phyloP scores from a whole-genome alignment of 1,139 yeast genomes.

The Hemisphaericaspora subhashii region DNA sequence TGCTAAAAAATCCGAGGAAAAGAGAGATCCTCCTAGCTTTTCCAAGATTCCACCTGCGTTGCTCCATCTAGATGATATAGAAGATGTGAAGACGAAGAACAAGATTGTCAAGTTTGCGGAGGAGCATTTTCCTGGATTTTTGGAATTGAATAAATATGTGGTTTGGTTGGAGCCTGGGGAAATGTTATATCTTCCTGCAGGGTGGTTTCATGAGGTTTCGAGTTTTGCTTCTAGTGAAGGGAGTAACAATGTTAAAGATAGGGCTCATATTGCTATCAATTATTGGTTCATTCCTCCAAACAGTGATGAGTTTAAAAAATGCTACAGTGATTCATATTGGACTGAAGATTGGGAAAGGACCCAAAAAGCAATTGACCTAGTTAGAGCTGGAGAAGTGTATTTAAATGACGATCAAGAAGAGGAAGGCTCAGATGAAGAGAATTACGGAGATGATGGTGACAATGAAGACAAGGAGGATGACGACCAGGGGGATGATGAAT shows the following conservation, averaged over 20 bases:
- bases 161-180: slow-evolving; percentile 61
- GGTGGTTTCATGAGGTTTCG: slow-evolving; percentile 82
- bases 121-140: slow-evolving; percentile 48
- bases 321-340: slow-evolving; percentile 56
- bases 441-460: background rate
- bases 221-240: slow-evolving; percentile 49
- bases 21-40: slow-evolving; percentile 66
- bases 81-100: slow-evolving; percentile 21
- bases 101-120: slow-evolving; percentile 30
- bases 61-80: slow-evolving; percentile 56
- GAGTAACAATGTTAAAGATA: slow-evolving; percentile 13
- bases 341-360: slow-evolving; percentile 39
- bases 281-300: slow-evolving; percentile 76
- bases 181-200: slow-evolving; percentile 69
- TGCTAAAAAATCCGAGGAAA: slow-evolving; percentile 9
- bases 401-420: background rate
- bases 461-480: background rate
- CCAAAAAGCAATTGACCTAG: slow-evolving; percentile 9
- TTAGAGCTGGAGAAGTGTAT: slow-evolving; percentile 5
- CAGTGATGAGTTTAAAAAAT: slow-evolving; percentile 23
- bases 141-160: slow-evolving; percentile 37
- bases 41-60: slow-evolving; percentile 61
- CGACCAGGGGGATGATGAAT: background rate
- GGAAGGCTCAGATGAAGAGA: background rate
- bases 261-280: slow-evolving; percentile 61